phyloP scores from a whole-genome alignment of 1,139 yeast species.

The Hemisphaericaspora xylofermentans region DNA sequence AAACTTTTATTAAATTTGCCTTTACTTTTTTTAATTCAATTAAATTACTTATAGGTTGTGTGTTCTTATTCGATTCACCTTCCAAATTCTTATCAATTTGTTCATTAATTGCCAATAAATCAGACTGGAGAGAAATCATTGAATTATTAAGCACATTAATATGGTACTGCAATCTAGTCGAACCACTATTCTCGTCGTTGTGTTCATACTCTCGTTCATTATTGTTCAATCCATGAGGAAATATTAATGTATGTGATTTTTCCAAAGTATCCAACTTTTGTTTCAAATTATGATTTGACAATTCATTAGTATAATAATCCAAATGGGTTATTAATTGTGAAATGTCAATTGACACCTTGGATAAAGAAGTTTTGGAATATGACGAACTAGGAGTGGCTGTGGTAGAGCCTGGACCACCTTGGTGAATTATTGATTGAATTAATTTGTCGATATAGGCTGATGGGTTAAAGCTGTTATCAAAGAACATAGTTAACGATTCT shows the following conservation, averaged over 20 bases:
- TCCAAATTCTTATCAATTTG: constrained; percentile 22
- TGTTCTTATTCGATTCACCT: constrained; percentile 10
- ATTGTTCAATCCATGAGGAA: constrained; percentile 12
- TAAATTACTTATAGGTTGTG: constrained; percentile 37
- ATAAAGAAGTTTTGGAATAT: constrained; percentile 25
- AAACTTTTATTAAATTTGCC: constrained; percentile 43
- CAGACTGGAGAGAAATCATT: constrained; percentile 52
- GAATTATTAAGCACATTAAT: constrained; percentile 59
- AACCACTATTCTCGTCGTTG: constrained; percentile 10
- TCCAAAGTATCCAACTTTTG: constrained; percentile 40
- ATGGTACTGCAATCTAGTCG: constrained; percentile 61
- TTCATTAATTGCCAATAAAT: constrained; percentile 32
- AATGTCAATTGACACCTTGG: constrained; percentile 29
- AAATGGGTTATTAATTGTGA: constrained; percentile 52
- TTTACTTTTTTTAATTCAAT: constrained; percentile 45
- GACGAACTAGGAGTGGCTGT: constrained; percentile 16
- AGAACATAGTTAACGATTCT: constrained; percentile 36
- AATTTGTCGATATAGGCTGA: constrained; percentile 39
- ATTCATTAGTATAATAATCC: constrained; percentile 59
- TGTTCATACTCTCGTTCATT: constrained; percentile 15
- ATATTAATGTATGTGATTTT: constrained; percentile 20
- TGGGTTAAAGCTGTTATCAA: constrained; percentile 40
- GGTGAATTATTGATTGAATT: constrained; percentile 26
- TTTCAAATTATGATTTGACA: constrained; percentile 50
- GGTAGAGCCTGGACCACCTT: constrained; percentile 9